Evolutionary conservation across 306 rosid species (phyloP).

Genomic region (Pyrus communis): DNA sequence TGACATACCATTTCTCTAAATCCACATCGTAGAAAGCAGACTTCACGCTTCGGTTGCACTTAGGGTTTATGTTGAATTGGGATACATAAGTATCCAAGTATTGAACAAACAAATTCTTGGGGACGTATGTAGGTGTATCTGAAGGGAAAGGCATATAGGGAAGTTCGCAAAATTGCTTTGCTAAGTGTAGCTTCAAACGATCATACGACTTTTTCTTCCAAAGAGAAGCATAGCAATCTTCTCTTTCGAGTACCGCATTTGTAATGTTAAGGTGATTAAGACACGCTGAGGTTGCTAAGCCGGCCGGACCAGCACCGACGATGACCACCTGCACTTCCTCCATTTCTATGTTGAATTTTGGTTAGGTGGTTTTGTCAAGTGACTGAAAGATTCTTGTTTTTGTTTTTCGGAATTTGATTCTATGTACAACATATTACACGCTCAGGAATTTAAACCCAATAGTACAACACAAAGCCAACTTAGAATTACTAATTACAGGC

Average conservation of each 20-base stretch:
- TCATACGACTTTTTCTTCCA: conserved; percentile 31
- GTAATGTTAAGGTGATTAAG: conserved; percentile 2
- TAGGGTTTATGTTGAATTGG: conserved; percentile 4
- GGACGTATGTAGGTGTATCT: conserved; percentile 11
- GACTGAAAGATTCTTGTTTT: no score
- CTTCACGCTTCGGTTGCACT: not conserved
- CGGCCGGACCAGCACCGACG: conserved; percentile 31
- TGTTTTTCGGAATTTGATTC: no score
- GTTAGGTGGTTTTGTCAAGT: no score
- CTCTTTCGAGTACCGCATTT: conserved; percentile 18
- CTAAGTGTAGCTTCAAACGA: conserved; percentile 19
- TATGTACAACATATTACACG: no score
- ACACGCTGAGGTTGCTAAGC: conserved; percentile 26
- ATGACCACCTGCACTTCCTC: conserved; percentile 14
- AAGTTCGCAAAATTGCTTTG: conserved; percentile 24
- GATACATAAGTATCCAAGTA: conserved; percentile 15
- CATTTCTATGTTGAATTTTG: conserved; percentile 1
- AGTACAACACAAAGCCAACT: no score
- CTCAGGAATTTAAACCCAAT: no score
- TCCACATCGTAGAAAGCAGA: not conserved
- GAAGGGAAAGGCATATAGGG: conserved; percentile 7
- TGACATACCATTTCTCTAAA: conserved; percentile 15
- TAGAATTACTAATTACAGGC: no score
- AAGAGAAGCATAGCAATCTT: conserved; percentile 22
- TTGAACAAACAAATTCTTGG: conserved; percentile 7